Evolutionary conservation across 2,329 filamentous ascomycete genomes (phyloP), one percentile per base, ranked within the genome.

Genomic region (Helotiales sp.): DNA sequence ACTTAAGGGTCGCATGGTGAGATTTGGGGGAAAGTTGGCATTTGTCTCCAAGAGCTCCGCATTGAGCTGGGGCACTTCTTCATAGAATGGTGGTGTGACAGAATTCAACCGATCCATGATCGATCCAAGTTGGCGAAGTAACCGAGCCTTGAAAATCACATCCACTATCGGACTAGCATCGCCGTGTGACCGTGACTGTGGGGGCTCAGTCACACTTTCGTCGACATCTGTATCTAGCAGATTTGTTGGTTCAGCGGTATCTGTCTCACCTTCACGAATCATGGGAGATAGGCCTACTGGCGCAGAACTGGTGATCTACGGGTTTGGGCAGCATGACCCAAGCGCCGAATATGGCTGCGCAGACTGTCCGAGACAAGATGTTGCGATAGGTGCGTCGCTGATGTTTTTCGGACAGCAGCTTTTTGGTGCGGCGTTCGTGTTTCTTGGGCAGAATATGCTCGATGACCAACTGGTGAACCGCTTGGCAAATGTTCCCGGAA

Each of bases 31-130:
- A 40, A 40, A 13, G 10, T 6, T 40, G 34, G 34, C 34, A 40
- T 40, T 7, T 13, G 34, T 15, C 10, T 40, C 34, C 34, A 40
- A 40, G 6, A 40, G 34, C 6, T 40, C 15, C 3, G 3, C 34
- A 40, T 40, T 13, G 11, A 40, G 34, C 10, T 13, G 34, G 3
- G 63, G 52, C 28, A 66, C 64, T 7, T 66, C 82, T 11, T 74
- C 72, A 70, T 87, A 85, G 3, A 77, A 78, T 24, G 83, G 83
- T 20, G 81, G 76, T 1, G 77, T 78, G 86, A 77, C 2, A 82
- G 78, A 78, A 72, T 87, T 84, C 5, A 83, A 80, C 68, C 84
- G 81, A 15, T 80, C 79, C 5, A 83, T 83, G n/a, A 87, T 83
- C 26, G 58, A 34, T 28, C 64, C 64, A 43, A 66, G 87, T 1